Evolutionary conservation across 2,329 filamentous ascomycete species (phyloP), one percentile per base, ranked within the genome.

Genomic region (Lasiodiplodia gonubiensis): DNA sequence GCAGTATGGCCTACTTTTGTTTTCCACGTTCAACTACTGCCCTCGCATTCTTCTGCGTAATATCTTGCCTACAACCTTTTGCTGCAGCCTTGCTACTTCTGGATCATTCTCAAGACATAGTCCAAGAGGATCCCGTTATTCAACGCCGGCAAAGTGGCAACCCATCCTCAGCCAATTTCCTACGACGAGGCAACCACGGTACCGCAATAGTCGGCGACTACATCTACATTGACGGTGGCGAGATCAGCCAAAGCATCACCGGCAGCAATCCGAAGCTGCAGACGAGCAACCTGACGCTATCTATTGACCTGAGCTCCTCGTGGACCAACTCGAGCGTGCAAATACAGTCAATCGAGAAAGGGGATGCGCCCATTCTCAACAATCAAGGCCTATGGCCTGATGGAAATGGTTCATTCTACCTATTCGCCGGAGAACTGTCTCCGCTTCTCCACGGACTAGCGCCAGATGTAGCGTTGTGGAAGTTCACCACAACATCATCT

Each of bases 271-370:
- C 54, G 35, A 12, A 49, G 21, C n/a, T 39, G 18, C 39, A 53
- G 3, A 6, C 37, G 1, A 66, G 59, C 27, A 51, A 49, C 23
- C 3, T 16, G 10, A 66, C 64, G 10, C 52, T 66, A 14, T 57
- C 52, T 42, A 57, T 66, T 27, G 52, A 66, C 21, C 42, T 66
- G 52, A 23, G 64, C 53, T 11, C 52, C 10, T 39, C 53, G 37
- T 66, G 64, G 64, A 66, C 64, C 37, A 66, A 66, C 64, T 6
- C 14, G 12, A 49, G 37, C 8, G 64, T 66, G 25, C 10, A 57
- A 5, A 57, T 66, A 10, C 11, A 25, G 14, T 10, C 23, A 5
- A 11, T 59, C 23, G 12, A 57, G 52, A 57, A 59, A 21, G 42
- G 25, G 37, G 42, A 21, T 8, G 14, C 64, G 1, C 52, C 49